phyloP scores from a whole-genome alignment of 441 rosid genomes.

The Melastoma candidum region DNA sequence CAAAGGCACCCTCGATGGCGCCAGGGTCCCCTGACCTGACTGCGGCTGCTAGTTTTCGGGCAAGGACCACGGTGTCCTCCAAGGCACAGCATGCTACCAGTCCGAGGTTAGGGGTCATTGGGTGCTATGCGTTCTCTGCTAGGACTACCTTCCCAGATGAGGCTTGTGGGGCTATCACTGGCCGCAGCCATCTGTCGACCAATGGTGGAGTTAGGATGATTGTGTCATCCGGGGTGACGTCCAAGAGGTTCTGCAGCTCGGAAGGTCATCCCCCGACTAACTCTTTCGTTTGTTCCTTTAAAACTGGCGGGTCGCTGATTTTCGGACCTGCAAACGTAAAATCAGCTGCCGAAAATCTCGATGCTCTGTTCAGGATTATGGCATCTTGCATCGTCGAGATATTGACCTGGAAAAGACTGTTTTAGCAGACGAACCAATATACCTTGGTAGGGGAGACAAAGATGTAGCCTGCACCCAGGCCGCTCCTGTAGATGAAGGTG shows the following conservation, averaged over 20 bases:
- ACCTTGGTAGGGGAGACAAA: slow-evolving; percentile 72
- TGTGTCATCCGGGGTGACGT: slow-evolving; percentile 58
- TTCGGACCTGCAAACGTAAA: slow-evolving; percentile 48
- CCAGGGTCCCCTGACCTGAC: slow-evolving; percentile 28
- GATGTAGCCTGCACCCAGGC: slow-evolving; percentile 72
- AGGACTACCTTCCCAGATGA: slow-evolving; percentile 56
- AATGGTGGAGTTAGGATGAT: slow-evolving; percentile 52
- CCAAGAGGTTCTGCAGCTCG: slow-evolving; percentile 55
- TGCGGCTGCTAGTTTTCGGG: slow-evolving; percentile 47
- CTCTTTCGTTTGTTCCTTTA: slow-evolving; percentile 62
- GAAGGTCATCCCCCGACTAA: slow-evolving; percentile 52
- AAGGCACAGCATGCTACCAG: slow-evolving; percentile 81
- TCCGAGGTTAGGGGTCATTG: slow-evolving; percentile 87
- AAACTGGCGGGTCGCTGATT: slow-evolving; percentile 45
- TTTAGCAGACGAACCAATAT: slow-evolving; percentile 91
- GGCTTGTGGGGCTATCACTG: slow-evolving; percentile 49
- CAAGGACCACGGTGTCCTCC: slow-evolving; percentile 54
- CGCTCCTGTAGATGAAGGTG: slow-evolving; percentile 68
- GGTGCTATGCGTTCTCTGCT: slow-evolving; percentile 94
- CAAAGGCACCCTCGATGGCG: slow-evolving; percentile 45
- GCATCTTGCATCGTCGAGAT: not conserved
- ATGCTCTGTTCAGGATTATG: too few species aligned
- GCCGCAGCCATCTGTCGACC: slow-evolving; percentile 90
- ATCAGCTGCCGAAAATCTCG: not conserved
- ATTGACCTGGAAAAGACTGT: slow-evolving; percentile 64